These are phyloP conservation scores for Psilocybe cyanescens DNA, from an alignment of 768 basidiomycete species.

Conservation along the genomic window DNA sequence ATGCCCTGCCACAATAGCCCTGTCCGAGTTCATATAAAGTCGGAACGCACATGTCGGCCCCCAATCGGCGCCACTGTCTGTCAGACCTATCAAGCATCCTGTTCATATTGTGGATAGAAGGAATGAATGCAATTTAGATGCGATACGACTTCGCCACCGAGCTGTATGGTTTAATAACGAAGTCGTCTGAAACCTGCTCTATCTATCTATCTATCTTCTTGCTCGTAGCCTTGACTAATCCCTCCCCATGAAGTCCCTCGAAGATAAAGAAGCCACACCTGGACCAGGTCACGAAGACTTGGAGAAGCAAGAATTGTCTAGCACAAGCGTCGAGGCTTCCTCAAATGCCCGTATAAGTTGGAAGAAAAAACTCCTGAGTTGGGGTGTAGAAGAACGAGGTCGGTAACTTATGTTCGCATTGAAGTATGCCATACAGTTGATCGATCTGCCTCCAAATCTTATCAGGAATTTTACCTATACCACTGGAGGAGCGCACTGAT, in stretches of 20 bases:
- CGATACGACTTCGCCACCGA: too few relatives aligned
- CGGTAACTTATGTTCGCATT: background rate
- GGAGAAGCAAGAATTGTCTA: background rate
- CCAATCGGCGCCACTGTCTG: too few relatives aligned
- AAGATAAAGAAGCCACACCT: background rate
- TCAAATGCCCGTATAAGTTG: conserved; percentile 1
- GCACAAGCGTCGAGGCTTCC: background rate
- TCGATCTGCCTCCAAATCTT: background rate
- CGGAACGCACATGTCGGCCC: too few relatives aligned
- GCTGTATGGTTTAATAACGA: too few relatives aligned
- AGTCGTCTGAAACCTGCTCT: too few relatives aligned
- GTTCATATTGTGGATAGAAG: too few relatives aligned
- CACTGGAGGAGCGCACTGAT: conserved; percentile 58
- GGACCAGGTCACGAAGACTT: background rate
- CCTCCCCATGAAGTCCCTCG: background rate
- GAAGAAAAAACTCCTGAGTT: conserved; percentile 11
- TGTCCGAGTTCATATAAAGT: too few relatives aligned
- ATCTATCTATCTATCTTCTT: too few relatives aligned
- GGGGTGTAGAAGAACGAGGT: conserved; percentile 20
- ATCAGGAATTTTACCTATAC: conserved; percentile 58
- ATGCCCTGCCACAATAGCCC: too few relatives aligned
- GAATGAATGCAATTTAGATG: too few relatives aligned
- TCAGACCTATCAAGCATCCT: too few relatives aligned
- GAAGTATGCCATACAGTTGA: background rate
- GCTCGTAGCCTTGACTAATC: too few relatives aligned